Evolutionary conservation across 352 stramenopile genomes (phyloP), one percentile per base, ranked within the genome.

Genomic region (Pythium apleroticum): DNA sequence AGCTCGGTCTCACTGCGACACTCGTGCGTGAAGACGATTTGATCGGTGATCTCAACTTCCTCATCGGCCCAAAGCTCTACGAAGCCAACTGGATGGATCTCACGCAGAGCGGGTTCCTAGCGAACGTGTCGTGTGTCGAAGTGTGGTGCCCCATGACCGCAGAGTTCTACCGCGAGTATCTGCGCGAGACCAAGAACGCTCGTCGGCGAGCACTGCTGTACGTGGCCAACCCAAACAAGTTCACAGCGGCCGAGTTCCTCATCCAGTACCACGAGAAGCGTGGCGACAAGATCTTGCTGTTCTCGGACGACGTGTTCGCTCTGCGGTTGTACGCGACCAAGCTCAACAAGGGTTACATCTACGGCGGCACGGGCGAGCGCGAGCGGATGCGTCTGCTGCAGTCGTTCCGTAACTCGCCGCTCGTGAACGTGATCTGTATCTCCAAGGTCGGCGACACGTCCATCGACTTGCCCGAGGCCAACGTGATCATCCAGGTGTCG

Each of bases 71-170:
- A 1, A 99, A 99, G 72, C 70, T 95, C 22, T 95, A 95, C 56
- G 86, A 95, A 68, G 98, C 97, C 28, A 99, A 99, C 76, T 99
- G 98, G 98, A 99, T 99, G 96, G 97, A 99, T 80, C 78, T 99
- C 11, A 99, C 97, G 28, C 90, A 97, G 52, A 95, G 93, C 48
- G 96, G 97, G 4, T 99, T 98, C 73, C 69, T 99, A 43, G 97
- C 97, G 25, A 99, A 99, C 71, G 97, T 99, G 9, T 95, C 95
- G 63, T 99, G 97, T 65, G 91, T 99, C 3, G 98, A 99, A 78
- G 93, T 99, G 14, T 99, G 98, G 97, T 99, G 97, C 67, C 95
- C 96, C 41, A 99, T 99, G 97, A 96, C 96, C 14, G 90, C 90
- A 22, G 92, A 98, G 30, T 99, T 99, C 68, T 99, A 99, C 81